These are phyloP conservation scores for cucumber (Cucumis sativus) DNA, from an alignment of 306 rosid genomes.

Conservation along the genomic window DNA sequence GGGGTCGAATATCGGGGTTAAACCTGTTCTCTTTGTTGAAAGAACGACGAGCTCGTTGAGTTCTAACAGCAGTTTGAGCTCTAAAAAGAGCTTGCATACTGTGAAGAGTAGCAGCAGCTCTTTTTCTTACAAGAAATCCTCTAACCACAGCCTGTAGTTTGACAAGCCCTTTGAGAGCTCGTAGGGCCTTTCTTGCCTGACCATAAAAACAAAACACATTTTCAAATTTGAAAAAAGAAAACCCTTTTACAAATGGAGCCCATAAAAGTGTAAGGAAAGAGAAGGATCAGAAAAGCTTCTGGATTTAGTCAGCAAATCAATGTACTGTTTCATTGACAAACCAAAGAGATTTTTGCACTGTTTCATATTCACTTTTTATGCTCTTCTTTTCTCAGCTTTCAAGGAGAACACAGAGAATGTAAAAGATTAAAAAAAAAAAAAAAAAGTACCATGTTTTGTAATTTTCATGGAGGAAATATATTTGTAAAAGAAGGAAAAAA, in stretches of 20 bases:
- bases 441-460: background rate
- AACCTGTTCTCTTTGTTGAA: slow-evolving; percentile 52
- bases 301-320: background rate
- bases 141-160: slow-evolving; percentile 89
- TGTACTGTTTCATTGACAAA: slow-evolving; percentile 7
- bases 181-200: slow-evolving; percentile 82
- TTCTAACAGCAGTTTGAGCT: slow-evolving; percentile 63
- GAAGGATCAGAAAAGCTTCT: background rate
- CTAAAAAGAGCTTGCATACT: slow-evolving; percentile 92
- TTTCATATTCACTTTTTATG: background rate
- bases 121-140: slow-evolving; percentile 74
- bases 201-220: background rate
- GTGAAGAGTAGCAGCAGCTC: slow-evolving; percentile 88
- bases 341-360: background rate
- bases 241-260: background rate
- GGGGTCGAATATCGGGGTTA: slow-evolving; percentile 38
- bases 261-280: background rate
- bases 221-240: background rate
- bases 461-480: background rate
- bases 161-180: slow-evolving; percentile 84
- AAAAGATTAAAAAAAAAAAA: background rate
- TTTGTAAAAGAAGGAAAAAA: background rate
- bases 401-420: background rate
- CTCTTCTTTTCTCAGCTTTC: background rate
- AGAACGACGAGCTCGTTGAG: slow-evolving; percentile 81